Percentiles rank a stretch among this genome's conserved stretches.
Conservation (phyloP, 2,329 filamentous ascomycete species). For the Phyllosticta citrichinensis region DNA sequence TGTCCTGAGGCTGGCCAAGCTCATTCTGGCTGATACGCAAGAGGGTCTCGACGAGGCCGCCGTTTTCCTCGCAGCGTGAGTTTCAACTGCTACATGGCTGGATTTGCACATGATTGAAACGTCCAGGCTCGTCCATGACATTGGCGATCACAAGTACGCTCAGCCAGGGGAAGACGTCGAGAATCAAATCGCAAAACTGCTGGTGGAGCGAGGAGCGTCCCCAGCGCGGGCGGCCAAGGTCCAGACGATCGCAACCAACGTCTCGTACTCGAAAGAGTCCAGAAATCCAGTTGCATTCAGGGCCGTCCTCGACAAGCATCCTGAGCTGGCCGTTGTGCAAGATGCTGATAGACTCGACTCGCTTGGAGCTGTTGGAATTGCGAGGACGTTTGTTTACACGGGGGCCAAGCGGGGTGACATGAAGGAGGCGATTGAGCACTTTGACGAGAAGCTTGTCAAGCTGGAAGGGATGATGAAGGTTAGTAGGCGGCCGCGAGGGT, state of each 20-base stretch:
- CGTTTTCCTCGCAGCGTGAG: slow-evolving; percentile 54
- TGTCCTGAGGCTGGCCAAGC: slow-evolving; percentile 62
- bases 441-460: slow-evolving; percentile 25
- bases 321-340: slow-evolving; percentile 76
- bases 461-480: slow-evolving; percentile 23
- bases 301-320: slow-evolving; percentile 53
- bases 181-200: slow-evolving; percentile 45
- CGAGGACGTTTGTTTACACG: slow-evolving; percentile 64
- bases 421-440: slow-evolving; percentile 24
- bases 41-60: slow-evolving; percentile 41
- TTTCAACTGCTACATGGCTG: neutral
- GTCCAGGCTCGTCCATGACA: slow-evolving; percentile 61
- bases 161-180: slow-evolving; percentile 45
- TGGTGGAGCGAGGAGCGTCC: slow-evolving; percentile 48
- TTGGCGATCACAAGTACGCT: slow-evolving; percentile 75
- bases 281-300: slow-evolving; percentile 51
- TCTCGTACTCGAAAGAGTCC: slow-evolving; percentile 68
- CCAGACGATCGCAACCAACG: slow-evolving; percentile 62
- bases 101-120: slow-evolving; percentile 14
- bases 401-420: slow-evolving; percentile 46
- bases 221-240: slow-evolving; percentile 53
- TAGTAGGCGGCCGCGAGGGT: neutral
- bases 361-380: slow-evolving; percentile 78
- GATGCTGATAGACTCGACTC: slow-evolving; percentile 91
- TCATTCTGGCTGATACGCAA: slow-evolving; percentile 47